A percentile compares a stretch with the other conserved stretches of the same genome.
Evolutionary conservation across 306 rosid genomes (phyloP).

Genomic region (Coriaria nepalensis): DNA sequence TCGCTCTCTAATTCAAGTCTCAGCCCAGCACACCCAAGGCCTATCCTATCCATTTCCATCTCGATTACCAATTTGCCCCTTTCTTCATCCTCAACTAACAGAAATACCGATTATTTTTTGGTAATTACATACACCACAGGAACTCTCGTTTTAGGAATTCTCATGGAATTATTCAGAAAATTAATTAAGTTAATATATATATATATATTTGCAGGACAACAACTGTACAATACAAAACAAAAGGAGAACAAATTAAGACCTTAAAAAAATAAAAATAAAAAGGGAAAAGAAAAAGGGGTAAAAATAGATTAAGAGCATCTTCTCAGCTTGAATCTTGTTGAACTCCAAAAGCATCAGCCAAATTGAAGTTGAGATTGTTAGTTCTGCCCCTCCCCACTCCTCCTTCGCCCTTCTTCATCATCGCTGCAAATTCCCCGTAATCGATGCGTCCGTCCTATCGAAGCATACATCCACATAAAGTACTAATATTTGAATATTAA

Average conservation of each 20-base stretch:
- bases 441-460: slow-evolving; percentile 80
- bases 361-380: slow-evolving; percentile 51
- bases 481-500: no score
- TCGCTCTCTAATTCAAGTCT: no score
- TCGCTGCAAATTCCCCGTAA: slow-evolving; percentile 70
- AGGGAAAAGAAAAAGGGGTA: neutral
- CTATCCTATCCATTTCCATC: slow-evolving; percentile 11
- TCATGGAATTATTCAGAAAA: no score
- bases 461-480: neutral
- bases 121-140: no score
- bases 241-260: no score
- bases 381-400: slow-evolving; percentile 51
- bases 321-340: slow-evolving; percentile 29
- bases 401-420: slow-evolving; percentile 71
- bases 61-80: no score
- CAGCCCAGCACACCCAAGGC: neutral
- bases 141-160: no score
- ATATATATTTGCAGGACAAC: no score
- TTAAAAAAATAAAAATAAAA: neutral
- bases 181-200: no score
- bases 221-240: no score
- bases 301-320: slow-evolving; percentile 1
- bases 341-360: slow-evolving; percentile 69
- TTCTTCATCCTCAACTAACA: no score
- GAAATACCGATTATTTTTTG: no score